Evolutionary conservation across 2,329 filamentous ascomycete genomes (phyloP).

Genomic region (Fusarium staphyleae): DNA sequence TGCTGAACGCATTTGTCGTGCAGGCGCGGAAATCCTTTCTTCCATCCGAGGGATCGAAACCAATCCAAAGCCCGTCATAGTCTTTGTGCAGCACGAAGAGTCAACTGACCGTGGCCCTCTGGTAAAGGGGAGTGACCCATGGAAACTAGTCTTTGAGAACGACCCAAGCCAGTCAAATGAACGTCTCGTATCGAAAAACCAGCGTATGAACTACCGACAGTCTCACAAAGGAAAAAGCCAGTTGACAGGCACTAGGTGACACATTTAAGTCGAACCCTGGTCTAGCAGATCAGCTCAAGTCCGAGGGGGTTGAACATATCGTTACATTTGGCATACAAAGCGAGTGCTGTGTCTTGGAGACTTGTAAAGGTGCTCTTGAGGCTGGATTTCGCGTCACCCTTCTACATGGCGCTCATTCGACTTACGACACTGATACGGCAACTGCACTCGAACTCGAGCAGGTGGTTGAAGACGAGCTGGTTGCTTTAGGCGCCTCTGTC

Average conservation of each 20-base stretch:
- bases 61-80: slow-evolving; percentile 3
- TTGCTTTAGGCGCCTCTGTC: no score
- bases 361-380: slow-evolving; percentile 19
- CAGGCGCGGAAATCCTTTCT: slow-evolving; percentile 6
- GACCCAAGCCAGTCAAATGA: not conserved
- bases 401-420: slow-evolving; percentile 22
- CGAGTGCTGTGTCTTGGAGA: slow-evolving; percentile 23
- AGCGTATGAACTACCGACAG: slow-evolving; percentile 11
- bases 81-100: slow-evolving; percentile 28
- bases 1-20: slow-evolving; percentile 7
- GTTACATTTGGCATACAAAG: slow-evolving; percentile 23
- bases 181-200: slow-evolving; percentile 7
- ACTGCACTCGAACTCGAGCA: no score
- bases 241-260: slow-evolving; percentile 8
- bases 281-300: slow-evolving; percentile 1
- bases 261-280: slow-evolving; percentile 19
- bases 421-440: slow-evolving; percentile 12
- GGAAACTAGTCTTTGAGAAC: slow-evolving; percentile 13
- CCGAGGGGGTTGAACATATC: slow-evolving; percentile 9
- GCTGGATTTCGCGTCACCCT: slow-evolving; percentile 20
- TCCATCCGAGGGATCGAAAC: slow-evolving; percentile 1
- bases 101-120: slow-evolving; percentile 4
- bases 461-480: slow-evolving; percentile 2
- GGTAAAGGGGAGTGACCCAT: slow-evolving; percentile 11
- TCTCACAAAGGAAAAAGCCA: no score